Conservation (phyloP, 805 yeast genomes). For the Metschnikowia similis region DNA sequence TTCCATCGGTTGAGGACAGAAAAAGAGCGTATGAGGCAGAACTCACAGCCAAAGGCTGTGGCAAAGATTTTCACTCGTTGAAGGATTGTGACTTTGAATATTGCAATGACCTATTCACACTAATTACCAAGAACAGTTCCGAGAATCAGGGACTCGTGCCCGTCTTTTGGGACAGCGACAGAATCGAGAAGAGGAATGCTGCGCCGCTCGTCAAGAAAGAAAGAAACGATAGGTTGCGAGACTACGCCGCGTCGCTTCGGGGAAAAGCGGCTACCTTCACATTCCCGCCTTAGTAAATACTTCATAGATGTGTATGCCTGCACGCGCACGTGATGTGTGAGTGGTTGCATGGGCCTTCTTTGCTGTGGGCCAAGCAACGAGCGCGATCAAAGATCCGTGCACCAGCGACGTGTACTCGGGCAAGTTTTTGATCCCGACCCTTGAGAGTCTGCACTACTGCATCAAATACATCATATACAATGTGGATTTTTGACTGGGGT, state of each 20-base stretch:
- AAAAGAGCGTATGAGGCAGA: conserved; percentile 10
- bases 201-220: conserved; percentile 15
- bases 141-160: conserved; percentile 19
- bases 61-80: conserved; percentile 18
- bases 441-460: conserved; percentile 2
- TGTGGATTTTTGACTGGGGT: conserved; percentile 41
- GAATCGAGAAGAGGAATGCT: conserved; percentile 12
- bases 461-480: conserved; percentile 8
- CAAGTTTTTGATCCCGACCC: conserved; percentile 6
- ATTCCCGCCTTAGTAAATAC: conserved; percentile 7
- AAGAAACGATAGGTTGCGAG: conserved; percentile 12
- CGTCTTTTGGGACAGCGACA: conserved; percentile 17
- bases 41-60: conserved; percentile 8
- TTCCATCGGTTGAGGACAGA: conserved; percentile 10
- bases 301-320: neutral
- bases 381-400: conserved; percentile 5
- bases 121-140: conserved; percentile 11
- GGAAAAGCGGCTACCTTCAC: conserved; percentile 13
- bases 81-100: conserved; percentile 18
- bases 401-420: conserved; percentile 5
- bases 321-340: neutral
- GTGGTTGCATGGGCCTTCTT: neutral
- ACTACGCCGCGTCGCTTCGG: conserved; percentile 14
- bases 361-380: neutral
- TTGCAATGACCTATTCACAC: conserved; percentile 17